Conservation (phyloP, 768 basidiomycete species). For the Pleurotus salmoneostramineus region DNA sequence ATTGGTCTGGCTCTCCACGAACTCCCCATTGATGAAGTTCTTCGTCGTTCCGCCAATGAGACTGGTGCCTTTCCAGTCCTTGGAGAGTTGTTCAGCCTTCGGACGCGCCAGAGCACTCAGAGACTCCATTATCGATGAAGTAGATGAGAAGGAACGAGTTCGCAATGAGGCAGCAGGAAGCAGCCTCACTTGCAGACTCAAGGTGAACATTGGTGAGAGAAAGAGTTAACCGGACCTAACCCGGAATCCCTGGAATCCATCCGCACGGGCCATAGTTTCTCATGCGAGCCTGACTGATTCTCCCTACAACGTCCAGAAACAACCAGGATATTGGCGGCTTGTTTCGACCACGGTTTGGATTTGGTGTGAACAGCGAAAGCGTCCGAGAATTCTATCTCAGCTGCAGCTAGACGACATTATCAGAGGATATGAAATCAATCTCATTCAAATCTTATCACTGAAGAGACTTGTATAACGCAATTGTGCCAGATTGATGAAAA, state of each 20-base stretch:
- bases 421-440: too few species aligned
- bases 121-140: conserved; percentile 34
- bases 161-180: conserved; percentile 24
- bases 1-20: conserved; percentile 72
- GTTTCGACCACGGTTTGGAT: background rate
- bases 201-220: conserved; percentile 25
- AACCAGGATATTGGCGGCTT: background rate
- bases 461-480: too few species aligned
- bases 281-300: background rate
- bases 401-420: too few species aligned
- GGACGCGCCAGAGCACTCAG: conserved; percentile 52
- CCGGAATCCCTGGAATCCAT: conserved; percentile 1
- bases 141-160: conserved; percentile 38
- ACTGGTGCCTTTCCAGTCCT: conserved; percentile 84
- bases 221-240: conserved; percentile 3
- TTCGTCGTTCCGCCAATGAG: conserved; percentile 84
- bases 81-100: conserved; percentile 66
- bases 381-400: too few species aligned
- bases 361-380: too few species aligned
- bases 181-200: conserved; percentile 17
- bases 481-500: too few species aligned
- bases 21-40: conserved; percentile 91
- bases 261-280: conserved; percentile 4
- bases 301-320: background rate
- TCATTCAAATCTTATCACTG: too few species aligned